Percentiles rank a stretch among this genome's conserved stretches.
Evolutionary conservation across 2,329 filamentous ascomycete genomes (phyloP).

Genomic region (Piedraia hortae): DNA sequence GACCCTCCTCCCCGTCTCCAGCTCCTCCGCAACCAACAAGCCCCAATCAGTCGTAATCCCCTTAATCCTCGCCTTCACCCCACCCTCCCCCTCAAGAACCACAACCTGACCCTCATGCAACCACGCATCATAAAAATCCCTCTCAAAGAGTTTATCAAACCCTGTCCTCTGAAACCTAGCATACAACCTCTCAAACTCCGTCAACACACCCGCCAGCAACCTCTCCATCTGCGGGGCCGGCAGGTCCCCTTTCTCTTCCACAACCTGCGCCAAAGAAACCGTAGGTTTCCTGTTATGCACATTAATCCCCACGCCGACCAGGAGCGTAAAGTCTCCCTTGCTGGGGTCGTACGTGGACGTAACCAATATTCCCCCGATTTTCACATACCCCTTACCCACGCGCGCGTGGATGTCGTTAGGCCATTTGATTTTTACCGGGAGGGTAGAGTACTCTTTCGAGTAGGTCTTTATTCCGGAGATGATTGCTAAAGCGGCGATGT

Average conservation of each 20-base stretch:
- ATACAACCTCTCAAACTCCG: constrained; percentile 53
- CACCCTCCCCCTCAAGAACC: constrained; percentile 56
- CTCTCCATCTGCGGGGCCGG: constrained; percentile 44
- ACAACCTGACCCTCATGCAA: constrained; percentile 43
- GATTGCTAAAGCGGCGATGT: constrained; percentile 67
- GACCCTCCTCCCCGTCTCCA: constrained; percentile 53
- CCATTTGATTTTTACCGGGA: constrained; percentile 83
- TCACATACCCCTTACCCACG: constrained; percentile 32
- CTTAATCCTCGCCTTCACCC: constrained; percentile 44
- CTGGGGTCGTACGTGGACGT: constrained; percentile 71
- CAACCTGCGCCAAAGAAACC: constrained; percentile 51
- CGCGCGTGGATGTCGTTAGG: constrained; percentile 56
- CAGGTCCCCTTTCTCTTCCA: constrained; percentile 16
- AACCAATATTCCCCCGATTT: constrained; percentile 79
- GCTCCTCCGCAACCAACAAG: constrained; percentile 57
- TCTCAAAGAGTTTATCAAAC: constrained; percentile 46
- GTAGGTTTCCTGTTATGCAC: constrained; percentile 72
- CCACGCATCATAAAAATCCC: constrained; percentile 59
- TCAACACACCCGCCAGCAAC: constrained; percentile 55
- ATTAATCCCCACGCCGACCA: constrained; percentile 65
- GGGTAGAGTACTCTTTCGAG: constrained; percentile 39
- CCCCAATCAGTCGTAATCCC: constrained; percentile 89
- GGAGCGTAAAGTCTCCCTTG: constrained; percentile 49
- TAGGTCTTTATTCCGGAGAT: constrained; percentile 63
- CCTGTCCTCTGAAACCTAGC: constrained; percentile 44